Base-by-base conservation (phyloP, 169 alveolate genomes). In the Eimeria nieschulzi region DNA sequence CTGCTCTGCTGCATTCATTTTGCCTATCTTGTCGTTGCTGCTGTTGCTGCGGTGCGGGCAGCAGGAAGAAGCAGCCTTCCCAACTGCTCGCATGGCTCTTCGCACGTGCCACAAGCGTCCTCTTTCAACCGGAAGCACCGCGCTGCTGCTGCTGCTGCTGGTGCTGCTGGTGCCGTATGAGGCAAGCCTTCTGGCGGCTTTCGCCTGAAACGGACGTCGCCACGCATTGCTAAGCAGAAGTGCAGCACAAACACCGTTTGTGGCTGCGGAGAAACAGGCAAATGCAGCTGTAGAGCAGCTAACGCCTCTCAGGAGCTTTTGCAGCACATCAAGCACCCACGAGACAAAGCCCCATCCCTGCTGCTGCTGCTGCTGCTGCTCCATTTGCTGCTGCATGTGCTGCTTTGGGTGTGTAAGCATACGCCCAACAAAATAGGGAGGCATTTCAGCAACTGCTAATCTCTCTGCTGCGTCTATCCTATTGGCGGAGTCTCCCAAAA, bases 81-180 rank as follows among this genome's bases (percentile, higher is more conserved):
- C 25, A 33, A 72, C 21, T 12, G n/a, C n/a, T 55, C 33, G 10
- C 12, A 55, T 55, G 10, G 56, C 59, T 19, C 56, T 72, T 25
- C 56, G 53, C 10, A 25, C 82, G 21, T 25, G 21, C 82, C 82
- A 72, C 10, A 33, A 10, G n/a, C 1, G 53, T 23, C 82, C 59
- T 25, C 33, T 23, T 33, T 72, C 82, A 33, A 72, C n/a, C 17
- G 82, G 59, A 12, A 72, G 82, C 17, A 72, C 55, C 17, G 21
- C 55, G 56, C 56, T 33, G 56, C 82, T 72, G 56, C 56, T 72
- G 59, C 59, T 72, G 82, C 59, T 26, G 82, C 82, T 26, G 59
- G 5, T 26, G 56, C 46, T 15, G 82, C 59, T 23, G 56, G 1
- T 72, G 82, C 56, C 13, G 56, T 12, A 1, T 59, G 68, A 59